phyloP scores from a whole-genome alignment of 2,329 filamentous ascomycete genomes.

The Sporothrix pseudoabietina region DNA sequence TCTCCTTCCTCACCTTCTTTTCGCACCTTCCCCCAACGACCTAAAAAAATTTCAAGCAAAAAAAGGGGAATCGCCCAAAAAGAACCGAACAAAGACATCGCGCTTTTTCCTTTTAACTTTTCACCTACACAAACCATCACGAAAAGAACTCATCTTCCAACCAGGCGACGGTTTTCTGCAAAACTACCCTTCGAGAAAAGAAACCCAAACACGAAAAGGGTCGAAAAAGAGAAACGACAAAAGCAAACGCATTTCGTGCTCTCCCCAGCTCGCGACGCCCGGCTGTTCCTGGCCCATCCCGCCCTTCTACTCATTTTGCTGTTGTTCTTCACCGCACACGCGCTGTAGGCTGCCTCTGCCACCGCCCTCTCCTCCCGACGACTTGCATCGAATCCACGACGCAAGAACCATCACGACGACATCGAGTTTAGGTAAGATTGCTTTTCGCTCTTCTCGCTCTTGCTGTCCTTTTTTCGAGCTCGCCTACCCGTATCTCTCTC shows the following conservation, averaged over 20 bases:
- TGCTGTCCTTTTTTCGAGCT: not conserved
- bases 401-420: slow-evolving; percentile 18
- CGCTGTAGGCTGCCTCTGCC: slow-evolving; percentile 16
- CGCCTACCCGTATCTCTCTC: not conserved
- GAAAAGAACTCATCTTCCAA: slow-evolving; percentile 15
- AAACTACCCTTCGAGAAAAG: not conserved
- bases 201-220: not conserved
- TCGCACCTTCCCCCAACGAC: slow-evolving; percentile 25
- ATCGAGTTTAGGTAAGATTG: slow-evolving; percentile 22
- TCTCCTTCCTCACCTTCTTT: slow-evolving; percentile 26
- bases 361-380: not conserved
- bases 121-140: slow-evolving; percentile 12
- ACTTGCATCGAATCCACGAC: slow-evolving; percentile 18
- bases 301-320: not conserved
- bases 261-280: slow-evolving; percentile 11
- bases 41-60: slow-evolving; percentile 19
- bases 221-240: slow-evolving; percentile 16
- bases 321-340: slow-evolving; percentile 16
- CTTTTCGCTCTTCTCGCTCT: slow-evolving; percentile 1
- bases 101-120: not conserved
- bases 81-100: slow-evolving; percentile 16
- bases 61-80: slow-evolving; percentile 21
- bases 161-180: slow-evolving; percentile 20
- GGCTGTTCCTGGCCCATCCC: slow-evolving; percentile 14
- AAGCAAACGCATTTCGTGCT: not conserved